phyloP scores from a whole-genome alignment of 2,329 filamentous ascomycete genomes.

The Neoarthrinium moseri region DNA sequence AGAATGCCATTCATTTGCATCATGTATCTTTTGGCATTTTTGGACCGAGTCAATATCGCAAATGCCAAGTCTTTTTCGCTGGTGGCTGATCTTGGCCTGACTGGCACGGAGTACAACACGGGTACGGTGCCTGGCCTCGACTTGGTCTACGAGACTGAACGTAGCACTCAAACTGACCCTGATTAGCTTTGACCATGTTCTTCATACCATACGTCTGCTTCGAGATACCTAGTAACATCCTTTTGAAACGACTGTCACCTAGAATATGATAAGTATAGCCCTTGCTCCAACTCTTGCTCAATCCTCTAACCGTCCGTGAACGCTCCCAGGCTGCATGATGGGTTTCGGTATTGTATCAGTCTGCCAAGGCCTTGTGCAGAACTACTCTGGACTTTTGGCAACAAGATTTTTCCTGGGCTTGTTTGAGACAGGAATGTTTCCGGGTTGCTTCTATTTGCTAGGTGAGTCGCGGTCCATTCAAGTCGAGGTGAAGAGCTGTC shows the following conservation, averaged over 20 bases:
- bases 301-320: conserved; percentile 5
- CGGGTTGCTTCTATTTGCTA: conserved; percentile 65
- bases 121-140: conserved; percentile 29
- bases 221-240: conserved; percentile 72
- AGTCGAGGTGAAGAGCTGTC: too few species aligned
- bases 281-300: background rate
- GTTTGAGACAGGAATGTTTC: conserved; percentile 75
- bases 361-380: conserved; percentile 74
- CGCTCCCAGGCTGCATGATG: conserved; percentile 80
- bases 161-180: conserved; percentile 12
- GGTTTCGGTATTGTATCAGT: conserved; percentile 75
- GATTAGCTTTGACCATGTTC: conserved; percentile 67
- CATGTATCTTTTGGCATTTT: conserved; percentile 41
- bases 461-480: too few species aligned
- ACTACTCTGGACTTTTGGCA: conserved; percentile 72
- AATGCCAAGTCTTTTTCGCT: conserved; percentile 72
- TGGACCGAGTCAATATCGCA: conserved; percentile 73
- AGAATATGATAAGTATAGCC: conserved; percentile 25
- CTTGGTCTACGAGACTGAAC: background rate
- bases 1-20: conserved; percentile 73
- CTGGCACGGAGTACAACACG: conserved; percentile 66
- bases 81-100: conserved; percentile 59
- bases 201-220: conserved; percentile 75
- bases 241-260: conserved; percentile 58
- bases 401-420: conserved; percentile 85